These are phyloP conservation scores for Botrytis fragariae DNA, from an alignment of 2,329 filamentous ascomycete genomes.

Conservation along the genomic window DNA sequence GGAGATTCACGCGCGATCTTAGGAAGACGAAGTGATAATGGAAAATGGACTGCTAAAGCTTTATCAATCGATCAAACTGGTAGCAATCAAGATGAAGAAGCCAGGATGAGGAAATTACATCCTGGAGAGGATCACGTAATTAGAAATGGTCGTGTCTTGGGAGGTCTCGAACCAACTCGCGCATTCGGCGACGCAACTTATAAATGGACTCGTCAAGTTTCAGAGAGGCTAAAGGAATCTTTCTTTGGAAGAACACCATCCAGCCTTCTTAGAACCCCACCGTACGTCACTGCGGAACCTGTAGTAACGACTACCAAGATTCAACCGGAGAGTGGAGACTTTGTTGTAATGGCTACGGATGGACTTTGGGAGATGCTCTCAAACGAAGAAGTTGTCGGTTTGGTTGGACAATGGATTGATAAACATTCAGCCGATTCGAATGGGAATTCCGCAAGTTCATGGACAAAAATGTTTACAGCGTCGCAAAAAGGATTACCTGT, in stretches of 20 bases:
- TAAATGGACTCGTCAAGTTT: conserved; percentile 88
- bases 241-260: conserved; percentile 86
- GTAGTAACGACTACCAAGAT: conserved; percentile 92
- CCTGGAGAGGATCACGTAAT: conserved; percentile 87
- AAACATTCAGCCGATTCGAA: conserved; percentile 51
- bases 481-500: conserved; percentile 65
- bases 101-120: conserved; percentile 79
- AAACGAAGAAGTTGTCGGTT: conserved; percentile 94
- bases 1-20: conserved; percentile 95
- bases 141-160: conserved; percentile 83
- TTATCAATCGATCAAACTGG: conserved; percentile 95
- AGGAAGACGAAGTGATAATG: conserved; percentile 71
- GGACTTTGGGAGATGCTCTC: conserved; percentile 99
- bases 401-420: conserved; percentile 97
- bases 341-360: conserved; percentile 93
- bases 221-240: conserved; percentile 74
- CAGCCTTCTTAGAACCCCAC: conserved; percentile 79
- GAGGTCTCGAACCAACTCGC: conserved; percentile 85
- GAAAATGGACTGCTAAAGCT: conserved; percentile 89
- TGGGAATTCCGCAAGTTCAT: conserved; percentile 52
- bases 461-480: conserved; percentile 63
- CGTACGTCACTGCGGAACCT: conserved; percentile 96
- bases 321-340: conserved; percentile 85
- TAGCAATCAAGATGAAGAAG: conserved; percentile 78
- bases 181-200: conserved; percentile 97